phyloP scores from a whole-genome alignment of 2,329 filamentous ascomycete genomes.

The Exophiala sp. region DNA sequence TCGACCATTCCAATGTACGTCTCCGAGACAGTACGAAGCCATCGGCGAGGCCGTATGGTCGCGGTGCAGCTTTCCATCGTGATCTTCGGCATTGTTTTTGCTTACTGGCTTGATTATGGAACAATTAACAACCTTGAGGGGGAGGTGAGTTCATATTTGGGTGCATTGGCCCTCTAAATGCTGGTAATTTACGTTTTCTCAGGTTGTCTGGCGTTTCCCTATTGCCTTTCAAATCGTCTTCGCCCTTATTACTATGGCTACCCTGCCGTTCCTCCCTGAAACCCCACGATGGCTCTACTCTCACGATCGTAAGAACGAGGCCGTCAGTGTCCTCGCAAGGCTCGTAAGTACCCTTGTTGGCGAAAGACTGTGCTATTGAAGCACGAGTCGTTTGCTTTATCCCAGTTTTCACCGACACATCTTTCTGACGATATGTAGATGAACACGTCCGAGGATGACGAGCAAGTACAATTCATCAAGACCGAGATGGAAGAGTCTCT shows the following conservation, averaged over 20 bases:
- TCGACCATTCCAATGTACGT: slow-evolving; percentile 19
- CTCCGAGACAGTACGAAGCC: slow-evolving; percentile 10
- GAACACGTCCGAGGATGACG: slow-evolving; percentile 35
- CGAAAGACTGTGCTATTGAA: no score
- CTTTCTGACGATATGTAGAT: no score
- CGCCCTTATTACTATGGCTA: slow-evolving; percentile 41
- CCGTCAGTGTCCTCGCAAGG: slow-evolving; percentile 35
- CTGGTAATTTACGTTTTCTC: background rate
- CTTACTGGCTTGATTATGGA: slow-evolving; percentile 13
- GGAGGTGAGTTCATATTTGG: slow-evolving; percentile 2
- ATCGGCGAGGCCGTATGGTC: slow-evolving; percentile 12
- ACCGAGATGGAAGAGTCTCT: slow-evolving; percentile 50
- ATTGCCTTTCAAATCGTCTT: slow-evolving; percentile 33
- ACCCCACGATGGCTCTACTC: slow-evolving; percentile 48
- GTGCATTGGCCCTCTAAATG: background rate
- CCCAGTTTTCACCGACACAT: no score
- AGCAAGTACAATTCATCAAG: slow-evolving; percentile 42
- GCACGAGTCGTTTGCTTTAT: no score
- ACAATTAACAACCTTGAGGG: background rate
- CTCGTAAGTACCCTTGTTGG: no score
- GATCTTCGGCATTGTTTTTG: slow-evolving; percentile 13
- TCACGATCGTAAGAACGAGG: slow-evolving; percentile 35
- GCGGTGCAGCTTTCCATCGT: slow-evolving; percentile 15
- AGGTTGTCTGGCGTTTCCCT: slow-evolving; percentile 19
- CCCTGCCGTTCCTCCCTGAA: slow-evolving; percentile 40